Base-by-base conservation (phyloP, 352 stramenopile species). In the Phytophthora citricola region DNA sequence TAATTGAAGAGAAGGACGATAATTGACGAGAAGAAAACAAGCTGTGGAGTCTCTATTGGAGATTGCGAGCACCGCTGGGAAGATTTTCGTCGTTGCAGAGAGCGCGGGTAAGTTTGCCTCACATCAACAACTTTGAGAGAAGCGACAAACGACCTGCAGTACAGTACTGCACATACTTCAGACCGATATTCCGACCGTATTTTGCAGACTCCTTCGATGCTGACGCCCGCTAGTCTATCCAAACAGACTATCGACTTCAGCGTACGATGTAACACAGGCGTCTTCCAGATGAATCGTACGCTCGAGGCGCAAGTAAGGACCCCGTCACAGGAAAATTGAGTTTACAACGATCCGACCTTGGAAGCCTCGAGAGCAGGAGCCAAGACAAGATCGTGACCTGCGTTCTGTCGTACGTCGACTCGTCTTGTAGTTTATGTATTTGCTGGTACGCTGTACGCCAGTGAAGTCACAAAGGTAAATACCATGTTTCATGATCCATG, bases 261-360 rank as follows among this genome's bases (percentile, higher is more conserved):
- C n/a, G 15, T 11, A 38, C 54, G 55, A 45, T 66, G 26, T 55
- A 50, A 41, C 48, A 34, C 29, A 34, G 20, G 29, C 39, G 14
- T 26, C 12, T 39, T 53, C 6, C 46, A 10, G 17, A 38, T 46
- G 32, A 32, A 43, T 63, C 45, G 52, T 69, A 39, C 22, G 17
- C 24, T 57, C 29, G 44, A 17, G 12, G 20, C 39, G n/a, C 36
- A 52, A 22, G 44, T 57, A 9, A 32, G n/a, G 10, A 11, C 61
- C 61, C 61, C 46, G 61, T 51, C 61, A 69, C 61, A 69, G 45
- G 38, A 26, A 49, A n/a, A 11, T 8, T n/a, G 27, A 20, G 43
- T 14, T 49, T 20, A 55, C 51, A 36, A 40, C 22, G 58, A 20
- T 39, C 48, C 58, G 48, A 59, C 40, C 24, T 17, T 7, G 32